Percentiles rank a stretch among this genome's conserved stretches.
Conservation (phyloP, 257 asterid genomes). For the Solanum sejunctum region DNA sequence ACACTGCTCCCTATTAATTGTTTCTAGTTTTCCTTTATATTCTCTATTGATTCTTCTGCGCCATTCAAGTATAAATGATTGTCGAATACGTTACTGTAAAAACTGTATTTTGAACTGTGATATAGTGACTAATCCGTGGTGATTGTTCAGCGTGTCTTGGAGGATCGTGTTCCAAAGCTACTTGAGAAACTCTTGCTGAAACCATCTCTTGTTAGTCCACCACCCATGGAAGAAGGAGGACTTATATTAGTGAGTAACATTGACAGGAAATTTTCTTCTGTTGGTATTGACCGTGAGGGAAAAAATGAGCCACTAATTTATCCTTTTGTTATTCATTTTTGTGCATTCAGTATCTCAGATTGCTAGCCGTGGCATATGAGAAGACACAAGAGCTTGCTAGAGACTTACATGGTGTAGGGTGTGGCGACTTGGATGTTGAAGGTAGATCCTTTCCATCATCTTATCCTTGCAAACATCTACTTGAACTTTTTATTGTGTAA, state of each 20-base stretch:
- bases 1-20: not conserved
- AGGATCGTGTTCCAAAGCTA: slow-evolving; percentile 88
- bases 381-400: slow-evolving; percentile 88
- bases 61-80: not conserved
- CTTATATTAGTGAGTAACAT: slow-evolving; percentile 62
- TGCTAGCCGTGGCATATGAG: slow-evolving; percentile 93
- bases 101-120: not conserved
- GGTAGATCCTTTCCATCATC: slow-evolving; percentile 24
- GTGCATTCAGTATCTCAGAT: slow-evolving; percentile 65
- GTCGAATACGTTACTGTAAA: not conserved
- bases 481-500: not conserved
- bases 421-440: slow-evolving; percentile 97
- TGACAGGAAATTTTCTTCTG: not conserved
- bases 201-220: slow-evolving; percentile 85
- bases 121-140: not conserved
- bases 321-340: slow-evolving; percentile 6
- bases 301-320: slow-evolving; percentile 9
- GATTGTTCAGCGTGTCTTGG: slow-evolving; percentile 72
- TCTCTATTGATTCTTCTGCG: not conserved
- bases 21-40: not conserved
- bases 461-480: not conserved
- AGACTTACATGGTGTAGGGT: slow-evolving; percentile 81
- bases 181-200: slow-evolving; percentile 78
- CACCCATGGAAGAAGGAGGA: slow-evolving; percentile 96
- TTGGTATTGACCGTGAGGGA: not conserved